phyloP scores from a whole-genome alignment of 345 rosid species.

The Rubroshorea leprosula region DNA sequence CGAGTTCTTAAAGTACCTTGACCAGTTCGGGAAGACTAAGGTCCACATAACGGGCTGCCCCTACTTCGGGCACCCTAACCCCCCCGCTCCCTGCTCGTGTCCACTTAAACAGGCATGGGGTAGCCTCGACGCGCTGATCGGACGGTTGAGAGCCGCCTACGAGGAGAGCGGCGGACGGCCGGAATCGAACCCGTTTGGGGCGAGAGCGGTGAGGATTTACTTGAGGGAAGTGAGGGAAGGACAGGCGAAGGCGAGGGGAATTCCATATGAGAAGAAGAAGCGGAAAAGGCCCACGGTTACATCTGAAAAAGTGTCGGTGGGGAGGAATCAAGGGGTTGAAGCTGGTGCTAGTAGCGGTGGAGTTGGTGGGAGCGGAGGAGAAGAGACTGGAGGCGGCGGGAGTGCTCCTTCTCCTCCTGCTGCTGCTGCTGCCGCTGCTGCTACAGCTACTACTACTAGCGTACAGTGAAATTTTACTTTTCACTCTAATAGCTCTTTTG shows the following conservation, averaged over 20 bases:
- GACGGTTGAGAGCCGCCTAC: constrained; percentile 69
- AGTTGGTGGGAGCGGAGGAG: constrained; percentile 6
- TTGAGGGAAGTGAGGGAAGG: constrained; percentile 58
- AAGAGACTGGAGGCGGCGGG: constrained; percentile 1
- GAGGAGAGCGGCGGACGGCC: constrained; percentile 65
- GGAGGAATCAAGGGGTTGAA: too few species aligned
- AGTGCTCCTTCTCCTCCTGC: constrained; percentile 3
- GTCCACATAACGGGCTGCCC: constrained; percentile 56
- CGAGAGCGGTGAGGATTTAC: constrained; percentile 64
- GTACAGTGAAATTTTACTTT: constrained; percentile 15
- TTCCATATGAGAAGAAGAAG: constrained; percentile 70
- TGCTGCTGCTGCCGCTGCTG: constrained; percentile 13
- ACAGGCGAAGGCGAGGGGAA: constrained; percentile 72
- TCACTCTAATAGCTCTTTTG: neutral
- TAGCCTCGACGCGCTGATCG: constrained; percentile 70
- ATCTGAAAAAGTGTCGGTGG: too few species aligned
- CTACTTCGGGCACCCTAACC: constrained; percentile 53
- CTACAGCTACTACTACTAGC: constrained; percentile 9
- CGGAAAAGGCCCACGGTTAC: constrained; percentile 51
- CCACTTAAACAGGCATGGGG: constrained; percentile 79
- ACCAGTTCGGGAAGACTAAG: constrained; percentile 71
- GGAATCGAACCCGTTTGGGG: constrained; percentile 61
- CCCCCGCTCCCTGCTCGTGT: constrained; percentile 59
- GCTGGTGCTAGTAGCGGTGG: constrained; percentile 12
- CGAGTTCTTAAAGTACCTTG: constrained; percentile 63